Percentiles rank a stretch among this genome's conserved stretches.
Conservation (phyloP, 2,329 filamentous ascomycete genomes). For the Aplosporella prunicola region DNA sequence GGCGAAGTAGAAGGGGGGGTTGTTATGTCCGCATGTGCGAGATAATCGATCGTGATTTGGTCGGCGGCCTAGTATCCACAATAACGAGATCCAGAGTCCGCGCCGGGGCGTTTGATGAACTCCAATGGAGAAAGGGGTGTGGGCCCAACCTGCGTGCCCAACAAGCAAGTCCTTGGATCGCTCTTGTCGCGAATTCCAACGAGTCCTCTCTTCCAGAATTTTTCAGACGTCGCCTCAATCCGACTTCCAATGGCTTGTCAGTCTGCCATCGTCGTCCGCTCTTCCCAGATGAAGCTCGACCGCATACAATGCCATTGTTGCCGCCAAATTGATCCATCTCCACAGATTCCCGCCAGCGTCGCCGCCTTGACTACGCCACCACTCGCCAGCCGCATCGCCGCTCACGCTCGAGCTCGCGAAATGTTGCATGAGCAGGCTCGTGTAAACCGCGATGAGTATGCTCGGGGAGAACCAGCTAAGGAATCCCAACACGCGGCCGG, state of each 20-base stretch:
- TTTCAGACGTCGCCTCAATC: slow-evolving; percentile 63
- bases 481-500: slow-evolving; percentile 69
- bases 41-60: too few relatives aligned
- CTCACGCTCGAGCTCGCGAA: slow-evolving; percentile 64
- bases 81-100: too few relatives aligned
- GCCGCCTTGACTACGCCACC: slow-evolving; percentile 80
- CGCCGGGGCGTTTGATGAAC: too few relatives aligned
- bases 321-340: slow-evolving; percentile 86
- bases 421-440: slow-evolving; percentile 88
- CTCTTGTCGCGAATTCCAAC: too few relatives aligned
- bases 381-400: slow-evolving; percentile 46
- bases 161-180: too few relatives aligned
- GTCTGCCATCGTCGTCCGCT: slow-evolving; percentile 63
- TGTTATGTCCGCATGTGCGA: too few relatives aligned
- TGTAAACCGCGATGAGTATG: slow-evolving; percentile 92
- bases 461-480: slow-evolving; percentile 91
- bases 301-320: slow-evolving; percentile 82
- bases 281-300: slow-evolving; percentile 82
- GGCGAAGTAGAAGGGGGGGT: too few relatives aligned
- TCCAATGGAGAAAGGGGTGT: too few relatives aligned
- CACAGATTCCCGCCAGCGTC: slow-evolving; percentile 77
- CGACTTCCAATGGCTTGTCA: slow-evolving; percentile 83
- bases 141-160: too few relatives aligned
- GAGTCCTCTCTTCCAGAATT: too few relatives aligned
- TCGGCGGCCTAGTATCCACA: too few relatives aligned